Conservation (phyloP, 2,329 filamentous ascomycete species). For the Aspergillus niger region DNA sequence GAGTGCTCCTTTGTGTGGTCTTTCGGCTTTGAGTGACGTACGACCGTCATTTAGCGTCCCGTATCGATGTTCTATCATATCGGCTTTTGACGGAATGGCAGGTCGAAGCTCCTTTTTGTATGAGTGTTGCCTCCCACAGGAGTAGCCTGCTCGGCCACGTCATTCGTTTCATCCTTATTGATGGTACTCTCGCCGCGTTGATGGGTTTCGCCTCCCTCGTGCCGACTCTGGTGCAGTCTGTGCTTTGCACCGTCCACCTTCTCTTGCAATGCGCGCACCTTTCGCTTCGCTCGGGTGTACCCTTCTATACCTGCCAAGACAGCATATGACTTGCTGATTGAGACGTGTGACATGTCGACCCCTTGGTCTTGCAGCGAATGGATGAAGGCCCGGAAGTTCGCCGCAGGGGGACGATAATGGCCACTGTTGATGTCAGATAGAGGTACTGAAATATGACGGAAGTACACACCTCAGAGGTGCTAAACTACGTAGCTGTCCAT, state of each 20-base stretch:
- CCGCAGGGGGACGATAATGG: conserved; percentile 81
- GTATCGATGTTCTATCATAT: not conserved
- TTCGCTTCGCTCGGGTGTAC: conserved; percentile 66
- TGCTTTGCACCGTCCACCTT: conserved; percentile 21
- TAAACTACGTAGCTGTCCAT: conserved; percentile 73
- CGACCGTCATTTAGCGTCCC: too few species aligned
- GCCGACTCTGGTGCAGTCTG: not conserved
- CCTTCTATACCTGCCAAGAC: conserved; percentile 80
- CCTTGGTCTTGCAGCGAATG: conserved; percentile 69
- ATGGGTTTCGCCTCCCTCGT: not conserved
- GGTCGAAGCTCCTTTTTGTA: not conserved
- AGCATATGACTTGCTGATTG: conserved; percentile 78
- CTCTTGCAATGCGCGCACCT: conserved; percentile 23
- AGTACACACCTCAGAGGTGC: conserved; percentile 55
- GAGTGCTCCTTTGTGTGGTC: too few species aligned
- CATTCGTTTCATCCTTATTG: not conserved
- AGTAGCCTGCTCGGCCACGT: not conserved
- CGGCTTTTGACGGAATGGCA: not conserved
- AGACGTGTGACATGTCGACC: conserved; percentile 77
- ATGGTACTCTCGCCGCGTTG: not conserved
- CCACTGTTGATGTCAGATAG: conserved; percentile 59
- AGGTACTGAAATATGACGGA: not conserved
- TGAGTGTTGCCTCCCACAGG: not conserved
- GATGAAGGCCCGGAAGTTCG: conserved; percentile 82
- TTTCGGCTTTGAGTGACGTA: too few species aligned